Base-by-base conservation (phyloP, 176 grass and related monocot genomes). In the Themeda triandra region DNA sequence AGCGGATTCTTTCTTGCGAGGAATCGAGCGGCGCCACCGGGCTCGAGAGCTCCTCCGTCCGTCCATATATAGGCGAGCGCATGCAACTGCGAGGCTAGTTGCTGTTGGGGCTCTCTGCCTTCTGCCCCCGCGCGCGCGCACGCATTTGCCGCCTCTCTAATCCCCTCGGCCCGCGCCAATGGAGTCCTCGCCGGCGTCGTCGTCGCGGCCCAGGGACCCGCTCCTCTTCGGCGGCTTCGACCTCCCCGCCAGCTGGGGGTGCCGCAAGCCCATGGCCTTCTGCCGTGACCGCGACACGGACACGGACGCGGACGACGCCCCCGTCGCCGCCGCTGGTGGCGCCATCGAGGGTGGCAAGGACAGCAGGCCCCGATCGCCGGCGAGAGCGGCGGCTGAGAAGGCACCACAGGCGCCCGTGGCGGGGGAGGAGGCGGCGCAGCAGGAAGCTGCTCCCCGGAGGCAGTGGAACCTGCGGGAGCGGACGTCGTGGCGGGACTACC, bases 391-490 rank as follows among this genome's bases (percentile, higher is more conserved):
- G 45, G 39, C 19, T 8, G 19, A n/a, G 54, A 21, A n/a, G 75
- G n/a, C n/a, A n/a, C n/a, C n/a, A n/a, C n/a, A n/a, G n/a, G 36
- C 64, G 66, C 35, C 73, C 13, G 17, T 40, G 28, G 15, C 7
- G 39, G 10, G 1, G 54, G 21, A n/a, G 21, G 30, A 37, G 8
- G 68, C 6, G 8, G 58, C 6, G 4, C 53, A 24, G 66, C 53
- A 24, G 76, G 87, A 89, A 49, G 75, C 79, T 71, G 78, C 79
- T 75, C 69, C 82, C 24, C 78, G 75, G 33, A 80, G 35, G 87
- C 89, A 82, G 65, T 92, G 89, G 89, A 94, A 94, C 79, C 75
- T 86, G 24, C 71, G 87, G 31, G 58, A 71, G 44, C 73, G 85
- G 17, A 85, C 76, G 74, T 29, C 75, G 58, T 82, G 72, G 60